Evolutionary conservation across 768 basidiomycete genomes (phyloP).

Genomic region (Suillus subalutaceus): DNA sequence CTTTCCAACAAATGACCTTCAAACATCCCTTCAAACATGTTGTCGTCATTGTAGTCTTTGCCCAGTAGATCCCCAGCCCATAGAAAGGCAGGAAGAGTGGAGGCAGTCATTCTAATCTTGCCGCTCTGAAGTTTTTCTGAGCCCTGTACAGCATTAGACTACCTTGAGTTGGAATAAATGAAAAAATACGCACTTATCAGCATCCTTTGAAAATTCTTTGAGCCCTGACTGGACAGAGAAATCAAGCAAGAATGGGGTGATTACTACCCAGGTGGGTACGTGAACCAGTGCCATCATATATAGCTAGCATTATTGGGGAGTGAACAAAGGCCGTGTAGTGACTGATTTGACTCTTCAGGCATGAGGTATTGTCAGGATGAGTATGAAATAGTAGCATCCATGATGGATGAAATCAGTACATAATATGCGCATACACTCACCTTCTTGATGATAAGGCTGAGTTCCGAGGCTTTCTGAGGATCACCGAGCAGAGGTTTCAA

Average conservation of each 20-base stretch:
- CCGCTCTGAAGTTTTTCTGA: background rate
- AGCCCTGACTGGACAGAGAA: constrained; percentile 1
- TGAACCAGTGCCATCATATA: background rate
- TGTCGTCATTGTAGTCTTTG: background rate
- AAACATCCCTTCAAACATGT: too few relatives aligned
- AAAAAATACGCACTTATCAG: background rate
- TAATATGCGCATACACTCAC: background rate
- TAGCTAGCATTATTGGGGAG: background rate
- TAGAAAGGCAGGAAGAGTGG: constrained; percentile 8
- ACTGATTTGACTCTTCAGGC: background rate
- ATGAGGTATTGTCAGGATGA: background rate
- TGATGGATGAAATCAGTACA: background rate
- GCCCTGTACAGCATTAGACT: background rate
- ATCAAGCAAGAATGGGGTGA: background rate
- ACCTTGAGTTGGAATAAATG: background rate
- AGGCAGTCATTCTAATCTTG: constrained; percentile 7
- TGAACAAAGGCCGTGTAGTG: background rate
- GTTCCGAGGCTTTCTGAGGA: background rate
- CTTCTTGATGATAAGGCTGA: background rate
- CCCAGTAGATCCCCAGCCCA: constrained; percentile 3
- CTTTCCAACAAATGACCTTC: too few relatives aligned
- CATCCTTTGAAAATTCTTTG: too few relatives aligned
- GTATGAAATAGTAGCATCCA: background rate
- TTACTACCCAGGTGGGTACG: constrained; percentile 9
- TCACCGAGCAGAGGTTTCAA: background rate